Conservation (phyloP, 192 early-diverging fungal species). For the Linnemannia hyalina region DNA sequence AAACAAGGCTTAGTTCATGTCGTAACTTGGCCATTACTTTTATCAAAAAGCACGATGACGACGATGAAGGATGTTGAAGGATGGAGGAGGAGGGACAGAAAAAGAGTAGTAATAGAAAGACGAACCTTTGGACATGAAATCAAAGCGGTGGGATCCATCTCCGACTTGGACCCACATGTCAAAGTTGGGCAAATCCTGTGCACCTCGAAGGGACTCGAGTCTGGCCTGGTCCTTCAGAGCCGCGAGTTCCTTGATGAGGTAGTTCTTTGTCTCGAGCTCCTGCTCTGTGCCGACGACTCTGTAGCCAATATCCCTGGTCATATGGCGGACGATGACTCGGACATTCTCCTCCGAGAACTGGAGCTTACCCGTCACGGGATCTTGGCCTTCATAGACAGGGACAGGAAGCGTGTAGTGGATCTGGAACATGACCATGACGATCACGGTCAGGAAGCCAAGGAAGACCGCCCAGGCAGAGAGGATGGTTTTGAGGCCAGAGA, state of each 20-base stretch:
- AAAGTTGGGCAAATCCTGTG: constrained; percentile 53
- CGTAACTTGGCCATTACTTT: neutral
- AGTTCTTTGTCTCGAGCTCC: constrained; percentile 46
- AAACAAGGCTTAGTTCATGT: constrained; percentile 2
- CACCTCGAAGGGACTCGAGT: constrained; percentile 12
- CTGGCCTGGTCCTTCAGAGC: constrained; percentile 7
- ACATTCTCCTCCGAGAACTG: constrained; percentile 69
- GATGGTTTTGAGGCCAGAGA: constrained; percentile 12
- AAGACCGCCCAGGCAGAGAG: constrained; percentile 11
- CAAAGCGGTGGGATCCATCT: constrained; percentile 73
- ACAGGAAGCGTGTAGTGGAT: constrained; percentile 30
- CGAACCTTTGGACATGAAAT: constrained; percentile 73
- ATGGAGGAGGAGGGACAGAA: neutral
- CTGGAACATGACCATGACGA: constrained; percentile 7
- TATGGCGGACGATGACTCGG: constrained; percentile 58
- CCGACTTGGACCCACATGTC: constrained; percentile 68
- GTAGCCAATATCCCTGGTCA: constrained; percentile 69
- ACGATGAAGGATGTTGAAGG: neutral
- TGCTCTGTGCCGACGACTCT: constrained; percentile 62
- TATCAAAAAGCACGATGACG: neutral
- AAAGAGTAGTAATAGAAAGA: neutral
- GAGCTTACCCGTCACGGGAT: constrained; percentile 26
- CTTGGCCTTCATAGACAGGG: constrained; percentile 24
- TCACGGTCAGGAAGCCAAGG: constrained; percentile 19
- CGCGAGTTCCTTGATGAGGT: constrained; percentile 30